phyloP scores from a whole-genome alignment of 1,284 basidiomycete species.

The Coniferiporia weirii region DNA sequence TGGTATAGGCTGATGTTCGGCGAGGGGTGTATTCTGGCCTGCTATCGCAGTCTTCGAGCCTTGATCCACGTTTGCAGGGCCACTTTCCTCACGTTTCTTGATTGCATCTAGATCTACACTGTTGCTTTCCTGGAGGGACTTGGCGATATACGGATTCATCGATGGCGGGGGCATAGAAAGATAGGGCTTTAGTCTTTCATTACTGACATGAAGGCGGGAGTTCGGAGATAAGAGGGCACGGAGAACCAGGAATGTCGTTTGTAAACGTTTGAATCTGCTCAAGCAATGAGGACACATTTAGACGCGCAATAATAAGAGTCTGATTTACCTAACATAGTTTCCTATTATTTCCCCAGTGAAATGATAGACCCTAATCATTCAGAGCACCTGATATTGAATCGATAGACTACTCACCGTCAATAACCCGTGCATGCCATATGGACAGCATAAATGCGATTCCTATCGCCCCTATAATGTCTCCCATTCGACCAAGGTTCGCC shows the following conservation, averaged over 20 bases:
- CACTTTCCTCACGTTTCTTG: too few relatives aligned
- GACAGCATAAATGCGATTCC: conserved; percentile 9
- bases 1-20: neutral
- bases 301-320: neutral
- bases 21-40: neutral
- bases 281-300: neutral
- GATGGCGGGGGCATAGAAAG: conserved; percentile 2
- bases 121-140: neutral
- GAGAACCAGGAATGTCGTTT: conserved; percentile 6
- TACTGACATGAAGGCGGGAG: neutral
- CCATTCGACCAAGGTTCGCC: neutral
- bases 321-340: conserved; percentile 6
- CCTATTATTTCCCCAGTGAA: neutral
- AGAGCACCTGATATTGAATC: neutral
- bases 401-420: conserved; percentile 7
- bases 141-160: conserved; percentile 10
- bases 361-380: too few relatives aligned
- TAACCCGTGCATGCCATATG: conserved; percentile 8
- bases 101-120: neutral
- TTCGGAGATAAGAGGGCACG: neutral
- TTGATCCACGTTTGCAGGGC: too few relatives aligned
- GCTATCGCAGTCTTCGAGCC: neutral
- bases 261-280: conserved; percentile 1
- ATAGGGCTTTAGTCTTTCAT: conserved; percentile 6
- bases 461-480: conserved; percentile 1